phyloP scores from a whole-genome alignment of 2,329 filamentous ascomycete genomes.

The Ophiocordyceps polyrhachis-furcata region DNA sequence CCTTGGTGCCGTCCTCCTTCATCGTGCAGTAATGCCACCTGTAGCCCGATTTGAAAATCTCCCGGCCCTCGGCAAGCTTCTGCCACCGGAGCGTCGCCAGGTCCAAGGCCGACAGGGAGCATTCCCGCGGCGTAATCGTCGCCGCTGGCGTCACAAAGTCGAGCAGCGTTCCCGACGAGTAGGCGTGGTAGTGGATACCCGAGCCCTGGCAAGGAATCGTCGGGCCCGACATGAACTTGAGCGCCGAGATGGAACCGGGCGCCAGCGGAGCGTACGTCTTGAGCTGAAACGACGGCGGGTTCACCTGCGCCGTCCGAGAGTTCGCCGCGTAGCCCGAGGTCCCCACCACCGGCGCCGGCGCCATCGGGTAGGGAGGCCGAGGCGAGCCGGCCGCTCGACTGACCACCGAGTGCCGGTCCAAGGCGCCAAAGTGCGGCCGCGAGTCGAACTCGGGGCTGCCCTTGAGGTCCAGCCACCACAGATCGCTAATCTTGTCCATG shows the following conservation, averaged over 20 bases:
- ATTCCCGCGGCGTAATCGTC: constrained; percentile 71
- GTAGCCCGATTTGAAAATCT: constrained; percentile 82
- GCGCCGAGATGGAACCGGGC: constrained; percentile 72
- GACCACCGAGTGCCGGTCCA: constrained; percentile 25
- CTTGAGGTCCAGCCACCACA: constrained; percentile 95
- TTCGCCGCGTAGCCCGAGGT: constrained; percentile 49
- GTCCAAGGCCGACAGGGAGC: constrained; percentile 77
- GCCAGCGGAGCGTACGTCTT: constrained; percentile 66
- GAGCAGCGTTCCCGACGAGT: constrained; percentile 78
- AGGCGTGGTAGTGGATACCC: constrained; percentile 88
- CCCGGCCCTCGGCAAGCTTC: constrained; percentile 80
- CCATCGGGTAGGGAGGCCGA: constrained; percentile 30
- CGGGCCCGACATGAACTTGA: constrained; percentile 68
- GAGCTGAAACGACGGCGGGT: constrained; percentile 44
- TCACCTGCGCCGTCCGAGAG: constrained; percentile 47
- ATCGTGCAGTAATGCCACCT: constrained; percentile 97
- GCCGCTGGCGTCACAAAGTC: constrained; percentile 89
- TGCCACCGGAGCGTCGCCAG: constrained; percentile 81
- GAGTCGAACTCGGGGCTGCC: constrained; percentile 72
- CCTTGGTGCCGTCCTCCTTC: constrained; percentile 87
- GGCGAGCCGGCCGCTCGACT: constrained; percentile 29
- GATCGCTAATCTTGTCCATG: constrained; percentile 90
- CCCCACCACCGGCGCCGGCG: constrained; percentile 31
- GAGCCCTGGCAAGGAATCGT: constrained; percentile 77
- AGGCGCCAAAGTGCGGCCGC: constrained; percentile 35